A percentile compares a stretch with the other conserved stretches of the same genome.
Conservation (phyloP, 345 rosid genomes). For the Rhodamnia argentea region DNA sequence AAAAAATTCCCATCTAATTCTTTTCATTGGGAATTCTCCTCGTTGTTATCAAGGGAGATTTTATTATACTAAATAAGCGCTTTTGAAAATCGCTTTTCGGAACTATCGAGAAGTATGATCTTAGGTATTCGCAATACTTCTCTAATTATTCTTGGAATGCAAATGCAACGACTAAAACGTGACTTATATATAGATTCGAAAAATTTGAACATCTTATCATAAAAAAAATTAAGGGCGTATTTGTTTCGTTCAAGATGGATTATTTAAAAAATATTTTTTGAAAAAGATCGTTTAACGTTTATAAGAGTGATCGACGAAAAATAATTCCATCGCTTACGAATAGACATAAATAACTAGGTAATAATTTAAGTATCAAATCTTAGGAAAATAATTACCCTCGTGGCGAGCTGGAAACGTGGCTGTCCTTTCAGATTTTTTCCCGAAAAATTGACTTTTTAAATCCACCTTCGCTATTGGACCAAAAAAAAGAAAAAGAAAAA, state of each 20-base stretch:
- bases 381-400: not conserved
- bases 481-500: too few species aligned
- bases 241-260: not conserved
- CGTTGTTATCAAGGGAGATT: not conserved
- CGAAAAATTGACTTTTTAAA: not conserved
- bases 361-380: not conserved
- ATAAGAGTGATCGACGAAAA: accelerated
- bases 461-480: not conserved
- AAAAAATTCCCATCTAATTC: not conserved
- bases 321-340: not conserved
- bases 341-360: not conserved
- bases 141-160: accelerated
- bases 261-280: not conserved
- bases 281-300: accelerated
- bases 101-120: accelerated
- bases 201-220: not conserved
- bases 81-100: not conserved
- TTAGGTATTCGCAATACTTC: accelerated
- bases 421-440: not conserved
- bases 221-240: not conserved
- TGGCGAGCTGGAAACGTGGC: not conserved
- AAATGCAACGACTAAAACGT: accelerated
- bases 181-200: accelerated
- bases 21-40: too few species aligned
- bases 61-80: not conserved